A percentile compares a stretch with the other conserved stretches of the same genome.
phyloP scores from a whole-genome alignment of 2,329 filamentous ascomycete genomes.

The Malbranchea cinnamomea region DNA sequence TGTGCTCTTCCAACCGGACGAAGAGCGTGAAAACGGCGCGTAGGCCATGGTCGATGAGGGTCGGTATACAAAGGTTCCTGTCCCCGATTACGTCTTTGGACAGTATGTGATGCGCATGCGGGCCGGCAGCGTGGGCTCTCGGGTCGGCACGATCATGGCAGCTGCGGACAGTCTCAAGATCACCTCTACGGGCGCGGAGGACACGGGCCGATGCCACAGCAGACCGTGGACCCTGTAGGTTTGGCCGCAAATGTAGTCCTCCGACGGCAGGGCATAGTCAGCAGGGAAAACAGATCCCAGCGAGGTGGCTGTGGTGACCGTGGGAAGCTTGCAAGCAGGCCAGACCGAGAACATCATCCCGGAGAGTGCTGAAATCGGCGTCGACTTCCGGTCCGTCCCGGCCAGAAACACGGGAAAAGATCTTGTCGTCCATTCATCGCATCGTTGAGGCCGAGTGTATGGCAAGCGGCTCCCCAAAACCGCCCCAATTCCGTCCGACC shows the following conservation, averaged over 20 bases:
- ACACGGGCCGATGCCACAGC: slow-evolving; percentile 42
- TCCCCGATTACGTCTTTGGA: slow-evolving; percentile 42
- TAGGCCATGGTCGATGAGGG: slow-evolving; percentile 48
- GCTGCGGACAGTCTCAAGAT: slow-evolving; percentile 34
- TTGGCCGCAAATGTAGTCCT: slow-evolving; percentile 42
- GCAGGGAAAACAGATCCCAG: slow-evolving; percentile 37
- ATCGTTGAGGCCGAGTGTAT: slow-evolving; percentile 43
- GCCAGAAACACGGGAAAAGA: slow-evolving; percentile 31
- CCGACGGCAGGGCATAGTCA: slow-evolving; percentile 44
- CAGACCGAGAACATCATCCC: slow-evolving; percentile 47
- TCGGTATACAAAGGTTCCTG: slow-evolving; percentile 37
- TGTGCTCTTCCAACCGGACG: slow-evolving; percentile 51
- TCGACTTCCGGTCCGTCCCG: slow-evolving; percentile 39
- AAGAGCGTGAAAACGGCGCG: slow-evolving; percentile 49
- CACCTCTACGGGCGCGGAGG: slow-evolving; percentile 44
- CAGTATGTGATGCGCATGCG: slow-evolving; percentile 39
- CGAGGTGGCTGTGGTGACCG: slow-evolving; percentile 43
- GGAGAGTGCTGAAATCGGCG: slow-evolving; percentile 37
- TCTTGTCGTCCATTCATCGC: slow-evolving; percentile 34
- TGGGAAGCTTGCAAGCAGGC: slow-evolving; percentile 43
- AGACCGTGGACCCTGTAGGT: slow-evolving; percentile 42
- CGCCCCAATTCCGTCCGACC: slow-evolving; percentile 33
- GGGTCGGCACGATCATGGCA: slow-evolving; percentile 27
- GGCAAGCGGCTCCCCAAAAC: slow-evolving; percentile 35
- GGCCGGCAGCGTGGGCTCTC: slow-evolving; percentile 26